Conservation (phyloP, 73 alveolate genomes). For the Uronychia setigera region DNA sequence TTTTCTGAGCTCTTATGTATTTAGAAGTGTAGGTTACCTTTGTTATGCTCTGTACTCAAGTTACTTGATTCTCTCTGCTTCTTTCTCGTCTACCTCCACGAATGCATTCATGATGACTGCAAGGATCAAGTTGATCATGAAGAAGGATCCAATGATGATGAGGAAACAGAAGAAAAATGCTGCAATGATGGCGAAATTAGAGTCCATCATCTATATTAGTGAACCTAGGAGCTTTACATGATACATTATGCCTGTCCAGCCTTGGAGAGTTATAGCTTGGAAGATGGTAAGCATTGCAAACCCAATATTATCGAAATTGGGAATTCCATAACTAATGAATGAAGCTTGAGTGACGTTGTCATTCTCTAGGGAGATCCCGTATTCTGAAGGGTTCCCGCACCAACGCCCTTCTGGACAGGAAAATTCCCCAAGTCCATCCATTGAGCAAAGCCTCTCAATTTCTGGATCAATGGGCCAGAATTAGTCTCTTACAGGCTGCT, state of each 20-base stretch:
- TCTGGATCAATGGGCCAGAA: too few species aligned
- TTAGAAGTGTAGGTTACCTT: too few species aligned
- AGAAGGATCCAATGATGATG: conserved; percentile 16
- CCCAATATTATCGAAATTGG: conserved; percentile 66
- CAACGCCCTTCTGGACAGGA: conserved; percentile 39
- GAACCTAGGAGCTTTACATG: too few species aligned
- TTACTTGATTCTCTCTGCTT: too few species aligned
- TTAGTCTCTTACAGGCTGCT: too few species aligned
- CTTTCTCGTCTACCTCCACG: not conserved
- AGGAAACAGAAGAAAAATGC: conserved; percentile 7
- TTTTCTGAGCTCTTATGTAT: too few species aligned
- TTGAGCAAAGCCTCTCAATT: too few species aligned
- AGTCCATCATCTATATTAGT: too few species aligned
- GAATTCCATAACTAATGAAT: conserved; percentile 34
- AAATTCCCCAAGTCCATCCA: too few species aligned
- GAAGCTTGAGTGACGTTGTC: conserved; percentile 24
- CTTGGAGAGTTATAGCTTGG: conserved; percentile 64
- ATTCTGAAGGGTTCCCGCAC: conserved; percentile 63
- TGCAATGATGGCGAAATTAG: too few species aligned
- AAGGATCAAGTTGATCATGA: conserved; percentile 18
- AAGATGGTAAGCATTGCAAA: conserved; percentile 65
- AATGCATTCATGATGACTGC: conserved; percentile 26
- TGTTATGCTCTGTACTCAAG: too few species aligned
- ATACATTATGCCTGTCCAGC: conserved; percentile 49
- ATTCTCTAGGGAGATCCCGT: conserved; percentile 29